Evolutionary conservation across 2,329 filamentous ascomycete genomes (phyloP).

Genomic region (Alternaria ethzedia): DNA sequence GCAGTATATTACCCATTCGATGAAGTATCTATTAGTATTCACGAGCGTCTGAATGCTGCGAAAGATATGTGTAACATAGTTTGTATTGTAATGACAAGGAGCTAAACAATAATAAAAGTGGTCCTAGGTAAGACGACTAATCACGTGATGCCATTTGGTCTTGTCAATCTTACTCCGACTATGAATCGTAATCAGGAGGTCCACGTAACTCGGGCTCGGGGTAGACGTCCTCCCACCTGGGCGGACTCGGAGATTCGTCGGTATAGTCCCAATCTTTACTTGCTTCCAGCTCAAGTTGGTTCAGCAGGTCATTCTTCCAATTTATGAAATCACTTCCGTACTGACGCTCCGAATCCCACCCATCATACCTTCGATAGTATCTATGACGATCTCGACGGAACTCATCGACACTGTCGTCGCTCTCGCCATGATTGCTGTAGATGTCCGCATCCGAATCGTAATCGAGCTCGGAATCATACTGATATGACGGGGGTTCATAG

Average conservation of each 20-base stretch:
- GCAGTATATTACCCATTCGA: background rate
- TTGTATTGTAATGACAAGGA: background rate
- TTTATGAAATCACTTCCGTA: background rate
- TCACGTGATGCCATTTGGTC: background rate
- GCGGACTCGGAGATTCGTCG: no score
- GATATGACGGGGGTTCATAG: no score
- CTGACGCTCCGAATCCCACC: no score
- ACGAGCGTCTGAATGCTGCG: background rate
- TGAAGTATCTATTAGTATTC: background rate
- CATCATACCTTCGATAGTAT: no score
- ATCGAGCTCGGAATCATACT: no score
- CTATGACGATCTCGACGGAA: no score
- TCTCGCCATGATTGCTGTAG: background rate
- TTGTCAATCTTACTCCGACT: background rate
- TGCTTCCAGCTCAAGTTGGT: background rate
- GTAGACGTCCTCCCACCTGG: no score
- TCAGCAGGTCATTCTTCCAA: background rate
- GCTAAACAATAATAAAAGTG: no score
- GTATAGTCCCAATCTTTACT: no score
- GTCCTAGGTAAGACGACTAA: no score
- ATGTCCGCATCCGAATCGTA: background rate
- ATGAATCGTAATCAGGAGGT: no score
- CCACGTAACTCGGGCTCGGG: no score
- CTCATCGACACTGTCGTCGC: background rate
- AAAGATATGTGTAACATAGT: background rate